phyloP scores from a whole-genome alignment of 345 rosid genomes.

The Pugionium cornutum region DNA sequence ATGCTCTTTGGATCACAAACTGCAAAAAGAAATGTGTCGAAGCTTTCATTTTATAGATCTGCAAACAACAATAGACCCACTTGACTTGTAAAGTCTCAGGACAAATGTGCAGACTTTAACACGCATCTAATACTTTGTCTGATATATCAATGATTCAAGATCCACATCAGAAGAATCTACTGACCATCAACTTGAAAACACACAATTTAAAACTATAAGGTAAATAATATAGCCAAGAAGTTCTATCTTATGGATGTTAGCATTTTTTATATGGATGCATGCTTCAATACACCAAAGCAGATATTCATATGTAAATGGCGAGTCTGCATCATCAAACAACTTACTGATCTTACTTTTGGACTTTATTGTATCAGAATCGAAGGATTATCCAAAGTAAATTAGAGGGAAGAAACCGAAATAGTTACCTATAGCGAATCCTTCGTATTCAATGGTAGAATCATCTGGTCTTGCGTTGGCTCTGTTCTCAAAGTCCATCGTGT shows the following conservation, averaged over 20 bases:
- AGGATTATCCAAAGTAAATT: background rate
- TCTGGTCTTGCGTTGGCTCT: conserved; percentile 64
- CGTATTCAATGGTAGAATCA: conserved; percentile 72
- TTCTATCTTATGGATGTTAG: background rate
- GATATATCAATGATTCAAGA: background rate
- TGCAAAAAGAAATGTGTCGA: conserved; percentile 43
- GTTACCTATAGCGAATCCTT: conserved; percentile 81
- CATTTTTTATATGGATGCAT: background rate
- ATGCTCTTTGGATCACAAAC: conserved; percentile 99
- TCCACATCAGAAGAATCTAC: conserved; percentile 7
- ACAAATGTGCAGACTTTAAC: background rate
- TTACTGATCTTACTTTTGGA: background rate
- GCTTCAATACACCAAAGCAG: background rate
- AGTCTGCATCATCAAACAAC: conserved; percentile 10
- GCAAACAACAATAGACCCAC: background rate
- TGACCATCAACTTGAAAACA: conserved; percentile 5
- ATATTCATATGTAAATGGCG: background rate
- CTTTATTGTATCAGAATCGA: background rate
- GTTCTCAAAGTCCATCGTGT: conserved; percentile 88
- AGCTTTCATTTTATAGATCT: background rate
- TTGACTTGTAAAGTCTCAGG: conserved; percentile 1
- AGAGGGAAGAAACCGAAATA: background rate
- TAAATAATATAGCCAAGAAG: background rate
- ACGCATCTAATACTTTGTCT: background rate
- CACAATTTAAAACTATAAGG: background rate